Evolutionary conservation across 2,329 filamentous ascomycete genomes (phyloP), one percentile per base, ranked within the genome.

Genomic region (Aspergillus oerlinghausenensis): DNA sequence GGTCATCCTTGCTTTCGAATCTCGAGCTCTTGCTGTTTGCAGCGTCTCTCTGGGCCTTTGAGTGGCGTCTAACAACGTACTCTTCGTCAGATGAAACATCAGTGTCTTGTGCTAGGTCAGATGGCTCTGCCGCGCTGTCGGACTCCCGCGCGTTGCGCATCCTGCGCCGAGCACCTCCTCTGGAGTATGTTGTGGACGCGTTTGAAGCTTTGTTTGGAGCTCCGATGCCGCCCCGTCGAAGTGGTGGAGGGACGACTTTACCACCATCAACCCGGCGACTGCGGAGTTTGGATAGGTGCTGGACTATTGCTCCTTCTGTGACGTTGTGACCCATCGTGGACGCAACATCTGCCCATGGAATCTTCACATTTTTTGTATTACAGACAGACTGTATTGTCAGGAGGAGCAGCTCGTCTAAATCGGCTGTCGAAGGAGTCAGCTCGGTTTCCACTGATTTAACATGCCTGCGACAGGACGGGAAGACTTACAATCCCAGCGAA

Each of bases 261-360:
- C 68, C 67, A 3, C 65, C 63, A 2, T 62, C 57, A 8, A 68
- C 57, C 57, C 77, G 70, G 29, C 71, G 69, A 19, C 42, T 50
- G 8, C 78, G 76, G 2, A 80, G 60, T 56, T 80, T 80, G 0
- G 76, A 68, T 14, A 80, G 65, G 52, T 80, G 78, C 59, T 80
- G 78, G 1, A 75, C 65, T 23, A 80, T 78, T 1, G 77, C 74
- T 2, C 77, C 76, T 50, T 75, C 75, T 0, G 70, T 73, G 54
- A 75, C 75, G n/a, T 68, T 69, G 1, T 67, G 54, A 5, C 72
- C 73, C 73, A 80, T 76, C 1, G 66, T 59, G 23, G 60, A 50
- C 5, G 76, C 77, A 23, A 79, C 69, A 2, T 72, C 58, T 1
- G 64, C 61, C 75, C 76, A 80, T 8, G 78, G 78, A 21, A 80